These are phyloP conservation scores for Aspergillus sp. DNA, from an alignment of 2,329 filamentous ascomycete species.

Conservation along the genomic window DNA sequence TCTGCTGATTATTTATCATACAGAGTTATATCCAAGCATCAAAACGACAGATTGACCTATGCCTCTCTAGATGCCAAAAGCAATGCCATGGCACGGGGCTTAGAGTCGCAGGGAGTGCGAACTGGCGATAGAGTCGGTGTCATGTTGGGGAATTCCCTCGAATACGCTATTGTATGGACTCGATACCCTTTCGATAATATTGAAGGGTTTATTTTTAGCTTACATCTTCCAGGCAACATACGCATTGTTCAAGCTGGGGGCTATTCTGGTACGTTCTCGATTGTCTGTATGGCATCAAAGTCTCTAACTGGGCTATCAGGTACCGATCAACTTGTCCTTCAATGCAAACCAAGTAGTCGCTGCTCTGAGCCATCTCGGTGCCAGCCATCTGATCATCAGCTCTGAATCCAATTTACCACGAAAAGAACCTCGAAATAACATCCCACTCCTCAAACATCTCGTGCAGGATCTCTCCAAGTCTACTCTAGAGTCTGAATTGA, in stretches of 20 bases:
- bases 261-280: constrained; percentile 59
- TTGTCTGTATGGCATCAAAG: neutral
- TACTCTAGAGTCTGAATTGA: constrained; percentile 48
- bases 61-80: constrained; percentile 68
- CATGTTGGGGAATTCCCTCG: constrained; percentile 77
- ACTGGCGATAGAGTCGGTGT: constrained; percentile 85
- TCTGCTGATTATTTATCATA: neutral
- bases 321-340: constrained; percentile 91
- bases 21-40: constrained; percentile 57
- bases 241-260: constrained; percentile 90
- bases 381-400: constrained; percentile 74
- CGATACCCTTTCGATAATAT: neutral
- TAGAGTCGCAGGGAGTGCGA: constrained; percentile 65
- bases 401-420: constrained; percentile 77
- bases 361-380: constrained; percentile 70
- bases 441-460: constrained; percentile 52
- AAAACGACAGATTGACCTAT: constrained; percentile 67
- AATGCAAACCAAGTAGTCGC: constrained; percentile 72
- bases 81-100: constrained; percentile 67
- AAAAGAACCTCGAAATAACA: constrained; percentile 57
- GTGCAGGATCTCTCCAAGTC: constrained; percentile 43
- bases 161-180: constrained; percentile 66
- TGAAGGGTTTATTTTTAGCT: constrained; percentile 5
- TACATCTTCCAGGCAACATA: constrained; percentile 56
- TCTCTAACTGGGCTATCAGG: constrained; percentile 35